Evolutionary conservation across 2,329 filamentous ascomycete genomes (phyloP).

Genomic region (Fusarium globosum): DNA sequence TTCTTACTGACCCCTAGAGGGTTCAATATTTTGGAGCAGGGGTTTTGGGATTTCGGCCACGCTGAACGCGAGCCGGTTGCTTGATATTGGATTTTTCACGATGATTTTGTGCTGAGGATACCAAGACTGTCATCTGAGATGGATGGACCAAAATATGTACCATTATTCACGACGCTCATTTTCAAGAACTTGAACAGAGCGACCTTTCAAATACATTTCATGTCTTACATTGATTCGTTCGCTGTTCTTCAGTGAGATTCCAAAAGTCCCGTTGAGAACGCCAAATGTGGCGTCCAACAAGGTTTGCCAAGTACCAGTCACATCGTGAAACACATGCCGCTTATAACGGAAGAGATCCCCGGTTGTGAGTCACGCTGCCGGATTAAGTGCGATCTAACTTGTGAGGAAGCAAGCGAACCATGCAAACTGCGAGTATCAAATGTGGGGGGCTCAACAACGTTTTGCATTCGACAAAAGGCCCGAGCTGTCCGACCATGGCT

Average conservation of each 20-base stretch:
- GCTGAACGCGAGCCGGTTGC: slow-evolving; percentile 17
- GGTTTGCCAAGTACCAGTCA: slow-evolving; percentile 22
- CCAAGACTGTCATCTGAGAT: slow-evolving; percentile 42
- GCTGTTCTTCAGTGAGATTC: background rate
- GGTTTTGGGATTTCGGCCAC: slow-evolving; percentile 14
- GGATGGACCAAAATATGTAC: slow-evolving; percentile 42
- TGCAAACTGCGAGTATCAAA: slow-evolving; percentile 23
- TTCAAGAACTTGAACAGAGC: slow-evolving; percentile 21
- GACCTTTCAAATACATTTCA: slow-evolving; percentile 11
- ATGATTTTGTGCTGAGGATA: slow-evolving; percentile 29
- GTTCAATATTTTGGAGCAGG: slow-evolving; percentile 20
- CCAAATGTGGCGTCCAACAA: slow-evolving; percentile 4
- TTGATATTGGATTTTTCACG: slow-evolving; percentile 13
- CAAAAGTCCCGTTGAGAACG: slow-evolving; percentile 12
- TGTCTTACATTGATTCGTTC: background rate
- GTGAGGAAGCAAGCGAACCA: slow-evolving; percentile 24
- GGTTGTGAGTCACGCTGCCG: slow-evolving; percentile 37
- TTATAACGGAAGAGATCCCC: slow-evolving; percentile 34
- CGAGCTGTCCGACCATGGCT: background rate
- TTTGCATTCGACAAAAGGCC: slow-evolving; percentile 17
- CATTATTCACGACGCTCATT: slow-evolving; percentile 47
- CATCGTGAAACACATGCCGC: slow-evolving; percentile 39
- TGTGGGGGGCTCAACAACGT: slow-evolving; percentile 23
- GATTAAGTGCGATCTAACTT: slow-evolving; percentile 15
- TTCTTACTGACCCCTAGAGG: slow-evolving; percentile 35